Evolutionary conservation across 2,329 filamentous ascomycete species (phyloP), one percentile per base, ranked within the genome.

Genomic region (Aurifilum marmelostoma): DNA sequence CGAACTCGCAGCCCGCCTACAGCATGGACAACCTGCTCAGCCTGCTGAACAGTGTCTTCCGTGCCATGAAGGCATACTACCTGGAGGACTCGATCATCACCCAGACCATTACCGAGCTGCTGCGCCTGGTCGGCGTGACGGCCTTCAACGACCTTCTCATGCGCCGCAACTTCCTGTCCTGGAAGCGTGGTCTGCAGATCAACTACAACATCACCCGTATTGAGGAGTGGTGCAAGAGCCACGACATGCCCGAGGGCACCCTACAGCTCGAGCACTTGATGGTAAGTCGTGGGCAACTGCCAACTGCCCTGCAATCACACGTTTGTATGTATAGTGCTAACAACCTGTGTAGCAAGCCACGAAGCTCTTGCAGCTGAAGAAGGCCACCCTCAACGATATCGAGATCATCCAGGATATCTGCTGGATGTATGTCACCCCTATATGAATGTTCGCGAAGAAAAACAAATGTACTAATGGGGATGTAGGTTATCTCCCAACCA

Each of bases 181-280:
- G 96, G 96, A 99, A 99, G 86, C 93, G 96, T 80, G 96, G 96
- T 75, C 88, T 99, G 67, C 96, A 99, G 81, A 99, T 99, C 83
- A 99, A 99, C 83, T 99, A 99, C 86, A 99, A 99, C 83, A 99
- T 99, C 80, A 99, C 96, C 32, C 89, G 96, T 69, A 99, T 99
- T 72, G 96, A 99, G 80, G 96, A 99, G 82, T 99, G 96, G 96
- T 99, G 96, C 83, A 99, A 99, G 89, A 97, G 94, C 77, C 97
- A 99, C 79, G 96, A 98, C 75, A 98, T 99, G 95, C 96, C 96
- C 1, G 95, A 99, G 81, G 96, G 96, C 67, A 99, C 95, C 39
- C 87, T 99, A 66, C 95, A 98, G 83, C 87, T 99, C 68, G 96
- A 99, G 84, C 96, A 99, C 84, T 83, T 99, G 75, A 99, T 99